Base-by-base conservation (phyloP, 805 yeast species). In the Candida morakotiae region DNA sequence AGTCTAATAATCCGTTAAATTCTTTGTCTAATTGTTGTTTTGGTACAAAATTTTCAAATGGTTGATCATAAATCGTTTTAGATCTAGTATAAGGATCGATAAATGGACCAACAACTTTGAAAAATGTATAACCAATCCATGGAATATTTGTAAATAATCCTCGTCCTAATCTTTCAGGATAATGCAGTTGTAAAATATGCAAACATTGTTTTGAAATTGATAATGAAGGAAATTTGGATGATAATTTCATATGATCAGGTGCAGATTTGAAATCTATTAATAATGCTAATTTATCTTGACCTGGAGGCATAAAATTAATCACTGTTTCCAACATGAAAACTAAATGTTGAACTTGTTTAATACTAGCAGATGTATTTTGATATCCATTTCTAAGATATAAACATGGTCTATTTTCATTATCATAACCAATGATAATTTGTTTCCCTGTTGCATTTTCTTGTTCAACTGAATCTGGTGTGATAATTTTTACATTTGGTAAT, bases 61-160 rank as follows among this genome's bases (percentile, higher is more conserved):
- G 79, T 44, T 75, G 77, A 45, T 76, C 81, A 46, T 74, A 76
- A 9, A 73, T 64, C 5, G 78, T 69, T 53, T 77, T 77, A 58
- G 71, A 73, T 41, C 79, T 65, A 1, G 83, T 76, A 42, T 69
- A 68, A 6, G 81, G 81, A 48, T 77, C 83, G 37, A 77, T 67
- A 44, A 77, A 73, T 18, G 82, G 82, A 37, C 74, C 74, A 37
- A 73, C 71, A 38, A 76, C 55, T 51, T 75, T 77, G 48, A 77
- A 64, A 45, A 77, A 75, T 4, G 79, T 71, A 58, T 75, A 69
- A 2, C 76, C 77, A 28, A 72, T 66, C 74, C 77, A 73, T 9
- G 81, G 81, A 39, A 75, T 74, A 48, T 76, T 75, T 28, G 75
- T 68, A 43, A 77, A 65, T 14, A 75, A 57, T 13, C 79, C 78